These are phyloP conservation scores for Clitopilus hobsonii DNA, from an alignment of 768 basidiomycete species.

Conservation along the genomic window DNA sequence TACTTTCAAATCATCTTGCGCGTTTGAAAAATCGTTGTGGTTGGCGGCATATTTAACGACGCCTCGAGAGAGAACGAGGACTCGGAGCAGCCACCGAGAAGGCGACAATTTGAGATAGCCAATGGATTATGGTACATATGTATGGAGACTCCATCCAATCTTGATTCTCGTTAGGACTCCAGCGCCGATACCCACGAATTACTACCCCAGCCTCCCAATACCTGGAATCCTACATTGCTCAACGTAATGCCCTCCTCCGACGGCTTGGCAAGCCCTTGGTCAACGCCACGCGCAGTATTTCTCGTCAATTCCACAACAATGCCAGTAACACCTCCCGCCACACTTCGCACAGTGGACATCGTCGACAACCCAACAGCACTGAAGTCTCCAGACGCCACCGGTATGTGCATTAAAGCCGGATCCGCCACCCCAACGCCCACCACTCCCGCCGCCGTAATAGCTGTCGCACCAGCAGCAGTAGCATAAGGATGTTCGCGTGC, in stretches of 20 bases:
- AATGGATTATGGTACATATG: neutral
- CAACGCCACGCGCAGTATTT: neutral
- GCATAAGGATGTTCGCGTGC: constrained; percentile 1
- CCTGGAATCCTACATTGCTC: neutral
- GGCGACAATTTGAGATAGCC: too few relatives aligned
- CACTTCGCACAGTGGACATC: neutral
- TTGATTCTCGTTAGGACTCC: neutral
- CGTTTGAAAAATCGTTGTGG: too few relatives aligned
- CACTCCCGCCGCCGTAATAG: neutral
- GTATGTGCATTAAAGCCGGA: neutral
- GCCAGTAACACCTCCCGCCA: neutral
- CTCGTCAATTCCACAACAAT: neutral
- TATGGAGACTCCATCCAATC: neutral
- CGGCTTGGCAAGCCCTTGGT: neutral
- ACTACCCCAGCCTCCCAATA: neutral
- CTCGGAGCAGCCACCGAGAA: too few relatives aligned
- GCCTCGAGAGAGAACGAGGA: too few relatives aligned
- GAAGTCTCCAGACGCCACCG: neutral
- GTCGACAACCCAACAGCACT: too few relatives aligned
- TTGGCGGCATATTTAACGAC: too few relatives aligned
- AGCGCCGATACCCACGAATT: neutral
- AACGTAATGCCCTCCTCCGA: neutral
- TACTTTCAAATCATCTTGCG: too few relatives aligned
- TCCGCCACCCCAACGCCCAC: neutral
- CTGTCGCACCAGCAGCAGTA: neutral